Evolutionary conservation across 208 protist genomes (phyloP), one percentile per base, ranked within the genome.

Genomic region (Jaenimonas drosophilae): DNA sequence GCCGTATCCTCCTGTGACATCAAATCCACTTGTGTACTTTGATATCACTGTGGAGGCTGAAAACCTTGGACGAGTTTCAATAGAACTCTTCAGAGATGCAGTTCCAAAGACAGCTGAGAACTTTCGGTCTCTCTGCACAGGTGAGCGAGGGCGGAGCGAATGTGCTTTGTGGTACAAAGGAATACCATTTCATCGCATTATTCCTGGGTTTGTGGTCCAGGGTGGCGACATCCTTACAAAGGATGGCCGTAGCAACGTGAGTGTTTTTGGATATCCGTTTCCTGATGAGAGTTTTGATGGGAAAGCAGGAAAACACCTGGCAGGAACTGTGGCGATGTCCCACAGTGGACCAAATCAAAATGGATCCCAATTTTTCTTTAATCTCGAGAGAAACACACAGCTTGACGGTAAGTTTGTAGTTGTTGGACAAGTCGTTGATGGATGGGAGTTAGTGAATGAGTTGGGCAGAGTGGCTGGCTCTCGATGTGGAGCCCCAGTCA

Each of bases 351-450:
- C 87, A 0, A 81, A 95, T 58, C 75, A 77, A 53, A 91, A 91
- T 34, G 87, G 87, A n/a, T 92, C 83, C 1, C 89, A 96, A 65
- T 96, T 96, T 49, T 94, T 95, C 53, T 93, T 96, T 64, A 96
- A 91, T 36, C 57, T 88, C 2, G 46, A 31, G 9, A 47, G 62
- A 19, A 90, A 87, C 49, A 70, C 85, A 44, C 80, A 95, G 44
- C 71, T 96, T 0, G 84, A 96, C 58, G 64, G 76, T 9, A 95
- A 91, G 47, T 91, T 92, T 70, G 82, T 94, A 26, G 88, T 96
- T 16, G 82, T 95, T 4, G 88, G 88, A 3, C 83, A 95, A 38
- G 84, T 95, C 12, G 23, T 91, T 12, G 78, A 84, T 7, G 88
- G 88, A 12, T 90, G 82, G 76, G 72, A 92, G 28, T 60, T 88